Base-by-base conservation (phyloP, 495 filamentous ascomycete genomes). In the Penicillium antarcticum region DNA sequence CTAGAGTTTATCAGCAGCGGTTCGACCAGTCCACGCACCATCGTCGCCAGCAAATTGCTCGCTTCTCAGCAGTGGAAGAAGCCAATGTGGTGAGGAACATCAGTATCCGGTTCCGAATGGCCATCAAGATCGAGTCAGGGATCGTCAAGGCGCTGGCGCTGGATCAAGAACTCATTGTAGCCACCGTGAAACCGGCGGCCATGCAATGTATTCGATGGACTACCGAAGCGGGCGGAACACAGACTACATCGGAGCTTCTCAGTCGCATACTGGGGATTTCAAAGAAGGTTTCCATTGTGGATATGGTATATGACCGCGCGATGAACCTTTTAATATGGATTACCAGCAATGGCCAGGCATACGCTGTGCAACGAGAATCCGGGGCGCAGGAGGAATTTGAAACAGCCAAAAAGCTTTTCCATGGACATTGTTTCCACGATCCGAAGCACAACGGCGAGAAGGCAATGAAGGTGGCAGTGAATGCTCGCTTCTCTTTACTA, bases 261-360 rank as follows among this genome's bases (percentile, higher is more conserved):
- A 95, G 85, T 57, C 84, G 88, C 24, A 95, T 97, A 82, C 66
- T 81, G 29, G 95, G 91, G 81, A 63, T 96, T 17, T 80, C 84
- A 29, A 92, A 87, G 64, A 91, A 87, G 69, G 78, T 82, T 4
- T 80, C 77, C 0, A 82, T 96, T 34, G 65, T 68, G 34, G 88
- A 95, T 45, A 96, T 99, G 90, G 86, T 95, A 19, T 87, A 97
- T 71, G 94, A 99, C 67, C 83, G 92, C 55, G 92, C 94, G 1
- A 99, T 99, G 92, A 97, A 94, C 60, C 78, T 99, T 14, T 86
- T 89, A 32, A 87, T 92, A 14, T 99, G 95, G 95, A 81, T 96
- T 48, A 95, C 90, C 8, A 88, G 79, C 60, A 92, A 92, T 60
- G 95, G 95, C 1, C 86, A 82, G 63, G 92, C 90, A 4, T 97